phyloP scores from a whole-genome alignment of 306 rosid species.

The Medicago ruthenica region DNA sequence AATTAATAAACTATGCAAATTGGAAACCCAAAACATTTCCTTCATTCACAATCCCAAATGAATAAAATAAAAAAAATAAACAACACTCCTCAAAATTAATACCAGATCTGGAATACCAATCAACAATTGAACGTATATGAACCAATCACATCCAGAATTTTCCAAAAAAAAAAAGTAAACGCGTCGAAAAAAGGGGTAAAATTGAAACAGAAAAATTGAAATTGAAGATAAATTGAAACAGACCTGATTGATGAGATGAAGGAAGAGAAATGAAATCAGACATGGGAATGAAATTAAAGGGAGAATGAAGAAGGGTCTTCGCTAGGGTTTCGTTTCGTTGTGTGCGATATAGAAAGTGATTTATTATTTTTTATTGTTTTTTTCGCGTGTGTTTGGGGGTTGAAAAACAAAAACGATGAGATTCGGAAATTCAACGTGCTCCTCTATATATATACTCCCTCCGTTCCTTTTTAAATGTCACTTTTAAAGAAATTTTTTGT shows the following conservation, averaged over 20 bases:
- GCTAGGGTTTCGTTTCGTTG: slow-evolving; percentile 59
- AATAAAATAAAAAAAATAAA: neutral
- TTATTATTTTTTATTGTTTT: neutral
- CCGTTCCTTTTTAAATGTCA: no score
- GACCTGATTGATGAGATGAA: slow-evolving; percentile 50
- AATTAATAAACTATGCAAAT: neutral
- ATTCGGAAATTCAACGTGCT: slow-evolving; percentile 44
- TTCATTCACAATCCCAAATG: neutral
- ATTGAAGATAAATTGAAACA: neutral
- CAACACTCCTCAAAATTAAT: neutral
- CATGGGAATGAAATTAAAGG: slow-evolving; percentile 41
- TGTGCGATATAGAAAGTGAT: neutral
- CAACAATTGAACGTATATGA: neutral
- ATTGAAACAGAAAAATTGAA: neutral
- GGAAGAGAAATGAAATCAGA: slow-evolving; percentile 47
- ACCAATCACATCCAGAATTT: slow-evolving; percentile 13
- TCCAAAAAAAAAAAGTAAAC: neutral
- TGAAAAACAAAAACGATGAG: slow-evolving; percentile 34
- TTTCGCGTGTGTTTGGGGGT: slow-evolving; percentile 20
- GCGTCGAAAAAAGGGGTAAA: neutral
- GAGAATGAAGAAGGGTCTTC: slow-evolving; percentile 40
- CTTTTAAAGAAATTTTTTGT: no score
- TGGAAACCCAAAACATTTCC: neutral
- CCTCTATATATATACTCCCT: no score
- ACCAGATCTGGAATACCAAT: slow-evolving; percentile 44